Conservation (phyloP, 1,139 yeast genomes). For the Starmera stellimalicola region DNA sequence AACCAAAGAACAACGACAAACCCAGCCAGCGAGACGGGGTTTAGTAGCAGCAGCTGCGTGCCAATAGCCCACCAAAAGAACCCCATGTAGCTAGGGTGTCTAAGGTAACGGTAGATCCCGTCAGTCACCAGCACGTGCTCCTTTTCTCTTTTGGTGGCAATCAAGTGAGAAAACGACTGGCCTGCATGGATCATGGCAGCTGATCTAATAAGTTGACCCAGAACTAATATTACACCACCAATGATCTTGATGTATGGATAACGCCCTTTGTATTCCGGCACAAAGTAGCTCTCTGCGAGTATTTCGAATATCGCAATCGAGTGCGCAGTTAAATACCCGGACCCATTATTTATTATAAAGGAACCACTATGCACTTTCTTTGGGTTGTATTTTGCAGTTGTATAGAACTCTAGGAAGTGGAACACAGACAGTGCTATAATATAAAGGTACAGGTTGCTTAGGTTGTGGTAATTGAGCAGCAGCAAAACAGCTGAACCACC, state of each 20-base stretch:
- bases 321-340: conserved; percentile 58
- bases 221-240: conserved; percentile 39
- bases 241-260: conserved; percentile 16
- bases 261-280: conserved; percentile 24
- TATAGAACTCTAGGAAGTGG: conserved; percentile 73
- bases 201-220: conserved; percentile 64
- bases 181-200: conserved; percentile 85
- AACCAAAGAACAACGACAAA: conserved; percentile 45
- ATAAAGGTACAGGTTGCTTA: conserved; percentile 34
- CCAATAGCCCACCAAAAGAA: conserved; percentile 94
- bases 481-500: conserved; percentile 26
- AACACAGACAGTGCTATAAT: conserved; percentile 46
- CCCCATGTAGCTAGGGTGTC: conserved; percentile 92
- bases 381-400: conserved; percentile 68
- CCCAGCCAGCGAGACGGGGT: conserved; percentile 43
- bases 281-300: conserved; percentile 26
- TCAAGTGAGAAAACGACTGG: conserved; percentile 75
- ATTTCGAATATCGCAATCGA: conserved; percentile 40
- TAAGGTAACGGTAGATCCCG: conserved; percentile 56
- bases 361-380: conserved; percentile 63
- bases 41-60: conserved; percentile 59
- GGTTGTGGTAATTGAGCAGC: background rate
- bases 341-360: conserved; percentile 67
- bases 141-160: conserved; percentile 42
- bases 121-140: conserved; percentile 59